phyloP scores from a whole-genome alignment of 805 yeast species.

The Saccharomycopsis lassenensis region DNA sequence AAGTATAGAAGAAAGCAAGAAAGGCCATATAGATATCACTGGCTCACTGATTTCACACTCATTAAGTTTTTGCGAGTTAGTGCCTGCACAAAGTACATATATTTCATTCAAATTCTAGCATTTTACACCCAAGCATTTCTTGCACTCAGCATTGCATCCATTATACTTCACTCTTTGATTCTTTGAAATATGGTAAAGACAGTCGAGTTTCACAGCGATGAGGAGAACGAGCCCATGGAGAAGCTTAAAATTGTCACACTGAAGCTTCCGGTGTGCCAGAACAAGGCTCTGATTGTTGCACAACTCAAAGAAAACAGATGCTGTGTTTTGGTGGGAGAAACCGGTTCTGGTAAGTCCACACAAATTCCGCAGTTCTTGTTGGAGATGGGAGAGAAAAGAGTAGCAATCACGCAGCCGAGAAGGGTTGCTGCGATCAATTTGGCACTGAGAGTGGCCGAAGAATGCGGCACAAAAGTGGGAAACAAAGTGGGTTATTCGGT shows the following conservation, averaged over 20 bases:
- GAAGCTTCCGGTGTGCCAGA: constrained; percentile 77
- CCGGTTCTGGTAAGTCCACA: constrained; percentile 97
- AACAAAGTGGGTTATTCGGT: constrained; percentile 86
- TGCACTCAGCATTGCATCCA: no score
- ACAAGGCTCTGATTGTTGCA: constrained; percentile 49
- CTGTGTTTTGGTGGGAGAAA: constrained; percentile 83
- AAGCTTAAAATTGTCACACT: no score
- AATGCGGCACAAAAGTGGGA: constrained; percentile 68
- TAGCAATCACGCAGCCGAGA: constrained; percentile 95
- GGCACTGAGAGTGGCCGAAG: constrained; percentile 88
- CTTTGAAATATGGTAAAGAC: no score
- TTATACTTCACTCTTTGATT: no score
- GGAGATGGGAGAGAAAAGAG: constrained; percentile 37
- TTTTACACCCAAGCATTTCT: no score
- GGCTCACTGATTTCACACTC: no score
- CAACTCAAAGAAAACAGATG: constrained; percentile 50
- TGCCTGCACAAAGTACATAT: no score
- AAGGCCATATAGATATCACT: no score
- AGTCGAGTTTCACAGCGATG: constrained; percentile 10
- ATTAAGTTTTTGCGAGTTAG: no score
- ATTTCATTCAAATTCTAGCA: no score
- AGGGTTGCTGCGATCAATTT: constrained; percentile 94
- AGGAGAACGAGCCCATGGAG: constrained; percentile 5
- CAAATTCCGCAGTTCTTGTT: constrained; percentile 91
- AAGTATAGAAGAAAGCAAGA: no score